Base-by-base conservation (phyloP, 345 rosid genomes). In the Heritiera fomes region DNA sequence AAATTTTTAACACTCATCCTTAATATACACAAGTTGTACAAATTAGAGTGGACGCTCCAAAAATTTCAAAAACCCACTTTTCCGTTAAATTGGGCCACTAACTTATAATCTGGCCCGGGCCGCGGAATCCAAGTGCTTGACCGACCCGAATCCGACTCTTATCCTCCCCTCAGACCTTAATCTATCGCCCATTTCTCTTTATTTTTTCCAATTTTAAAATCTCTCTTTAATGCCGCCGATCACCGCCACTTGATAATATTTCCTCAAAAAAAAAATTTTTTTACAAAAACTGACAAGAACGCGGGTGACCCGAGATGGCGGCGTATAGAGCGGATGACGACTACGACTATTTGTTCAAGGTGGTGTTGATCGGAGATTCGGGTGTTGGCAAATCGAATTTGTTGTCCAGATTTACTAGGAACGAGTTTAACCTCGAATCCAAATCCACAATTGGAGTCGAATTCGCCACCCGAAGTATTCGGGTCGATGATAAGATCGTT, bases 381-480 rank as follows among this genome's bases (percentile, higher is more conserved):
- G 97, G 94, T 0, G 94, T 90, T 3, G 95, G 98, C 30, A 94
- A 94, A 80, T 92, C 95, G 13, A 94, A 92, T 75, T 81, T 92
- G 60, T 75, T 92, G 20, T 84, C 95, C 0, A 87, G 98, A 66
- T 94, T 92, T 84, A 88, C 95, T 18, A 87, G 82, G 75, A 91
- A 94, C 23, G 95, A 94, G 84, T 94, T 94, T 77, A 93, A 93
- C 78, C 87, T 84, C 66, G 93, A 92, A 82, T 92, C 97, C 12
- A 91, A 92, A 73, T 92, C 97, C 32, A 94, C 95, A 50, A 94
- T 91, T 3, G 98, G 98, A 71, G 97, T 91, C 2, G 97, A 94
- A 82, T 94, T 94, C 62, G 97, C 93, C 49, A 94, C 98, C 61
- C 92, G 91, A 46, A 89, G 90, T 60, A 88, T 91, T 50, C 87